Conservation (phyloP, 108 stramenopile species). For the Cyclotella atomus region DNA sequence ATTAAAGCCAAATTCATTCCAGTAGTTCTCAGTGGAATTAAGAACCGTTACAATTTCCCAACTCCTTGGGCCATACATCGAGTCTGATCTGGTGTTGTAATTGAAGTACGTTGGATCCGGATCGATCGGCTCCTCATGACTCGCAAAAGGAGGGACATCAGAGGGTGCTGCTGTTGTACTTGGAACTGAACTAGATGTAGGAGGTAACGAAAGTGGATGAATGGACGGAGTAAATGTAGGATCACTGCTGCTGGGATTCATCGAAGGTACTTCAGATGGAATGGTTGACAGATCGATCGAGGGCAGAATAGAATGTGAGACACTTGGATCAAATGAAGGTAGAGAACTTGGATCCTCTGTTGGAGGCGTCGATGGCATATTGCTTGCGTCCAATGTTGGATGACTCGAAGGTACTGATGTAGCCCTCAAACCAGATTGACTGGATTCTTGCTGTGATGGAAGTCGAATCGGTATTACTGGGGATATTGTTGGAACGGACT, state of each 20-base stretch:
- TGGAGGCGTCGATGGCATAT: background rate
- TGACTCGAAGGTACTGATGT: background rate
- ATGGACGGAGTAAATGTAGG: background rate
- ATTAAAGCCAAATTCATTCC: constrained; percentile 21
- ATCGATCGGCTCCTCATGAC: background rate
- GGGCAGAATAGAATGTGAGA: too few species aligned
- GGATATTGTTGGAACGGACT: too few species aligned
- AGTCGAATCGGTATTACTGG: too few species aligned
- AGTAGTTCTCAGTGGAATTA: constrained; percentile 30
- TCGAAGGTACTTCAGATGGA: too few species aligned
- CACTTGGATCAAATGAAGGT: background rate
- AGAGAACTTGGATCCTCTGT: background rate
- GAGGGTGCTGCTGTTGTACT: background rate
- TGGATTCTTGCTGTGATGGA: too few species aligned
- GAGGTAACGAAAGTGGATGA: background rate
- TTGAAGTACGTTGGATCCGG: constrained; percentile 33
- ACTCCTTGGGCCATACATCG: constrained; percentile 16
- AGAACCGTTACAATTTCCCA: constrained; percentile 25
- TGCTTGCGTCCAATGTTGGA: constrained; percentile 6
- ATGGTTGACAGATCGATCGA: too few species aligned
- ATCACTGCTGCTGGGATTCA: background rate
- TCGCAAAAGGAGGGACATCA: background rate
- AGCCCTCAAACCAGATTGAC: background rate
- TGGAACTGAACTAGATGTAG: background rate
- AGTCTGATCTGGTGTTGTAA: constrained; percentile 28